These are phyloP conservation scores for Protomyces inundatus DNA, from an alignment of 1,139 yeast species.

Conservation along the genomic window DNA sequence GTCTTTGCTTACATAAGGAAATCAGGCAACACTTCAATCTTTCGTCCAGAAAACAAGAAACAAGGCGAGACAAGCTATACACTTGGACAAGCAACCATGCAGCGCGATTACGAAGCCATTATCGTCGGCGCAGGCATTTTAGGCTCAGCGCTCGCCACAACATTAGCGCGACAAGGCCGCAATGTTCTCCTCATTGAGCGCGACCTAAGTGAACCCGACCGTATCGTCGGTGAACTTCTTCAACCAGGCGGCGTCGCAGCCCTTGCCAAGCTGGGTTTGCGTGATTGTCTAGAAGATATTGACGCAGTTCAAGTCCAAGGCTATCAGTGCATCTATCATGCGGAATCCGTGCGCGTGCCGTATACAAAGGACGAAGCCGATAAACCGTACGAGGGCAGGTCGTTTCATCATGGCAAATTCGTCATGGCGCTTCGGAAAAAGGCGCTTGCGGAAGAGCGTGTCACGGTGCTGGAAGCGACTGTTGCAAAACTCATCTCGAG, in stretches of 20 bases:
- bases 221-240: constrained; percentile 93
- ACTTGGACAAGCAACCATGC: neutral
- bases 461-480: constrained; percentile 74
- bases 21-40: neutral
- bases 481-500: constrained; percentile 60
- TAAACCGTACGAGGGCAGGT: constrained; percentile 46
- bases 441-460: constrained; percentile 36
- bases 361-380: constrained; percentile 50
- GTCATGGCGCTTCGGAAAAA: constrained; percentile 64
- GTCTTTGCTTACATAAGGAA: neutral
- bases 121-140: constrained; percentile 93
- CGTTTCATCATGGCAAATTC: constrained; percentile 90
- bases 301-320: constrained; percentile 77
- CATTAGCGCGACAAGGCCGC: constrained; percentile 84
- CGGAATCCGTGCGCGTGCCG: constrained; percentile 53
- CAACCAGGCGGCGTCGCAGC: constrained; percentile 94
- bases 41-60: no score
- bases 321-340: constrained; percentile 67
- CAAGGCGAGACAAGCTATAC: no score
- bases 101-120: constrained; percentile 50
- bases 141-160: constrained; percentile 90
- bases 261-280: constrained; percentile 72
- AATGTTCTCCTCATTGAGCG: constrained; percentile 62
- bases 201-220: constrained; percentile 86
- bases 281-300: constrained; percentile 66